Base-by-base conservation (phyloP, 345 rosid genomes). In the Carallia pectinifolia region DNA sequence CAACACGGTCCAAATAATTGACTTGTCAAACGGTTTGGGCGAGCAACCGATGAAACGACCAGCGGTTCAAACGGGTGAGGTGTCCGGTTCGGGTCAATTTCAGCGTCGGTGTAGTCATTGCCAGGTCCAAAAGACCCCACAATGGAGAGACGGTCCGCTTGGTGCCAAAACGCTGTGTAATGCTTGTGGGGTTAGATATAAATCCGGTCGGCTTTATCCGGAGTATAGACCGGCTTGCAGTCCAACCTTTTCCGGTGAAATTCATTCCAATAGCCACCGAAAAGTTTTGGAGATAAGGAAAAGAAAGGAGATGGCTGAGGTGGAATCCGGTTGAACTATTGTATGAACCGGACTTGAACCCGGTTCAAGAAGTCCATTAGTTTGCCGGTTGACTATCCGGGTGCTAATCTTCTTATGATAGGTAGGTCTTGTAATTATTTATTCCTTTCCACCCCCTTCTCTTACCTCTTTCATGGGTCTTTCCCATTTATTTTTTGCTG, bases 161-260 rank as follows among this genome's bases (percentile, higher is more conserved):
- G 90, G 90, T 13, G 68, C 90, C 15, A 86, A 86, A 62, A 86
- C 90, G 3, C 79, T 86, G 1, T 86, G 90, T 44, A 86, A 86
- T 37, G 90, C 90, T 10, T 86, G 90, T 30, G 90, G 90, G 30
- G 90, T 86, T 64, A 81, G 90, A 23, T 86, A 60, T 27, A 86
- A 86, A 67, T 84, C 90, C 48, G 90, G 90, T 37, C 83, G 90
- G 69, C 90, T 86, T 7, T 82, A 80, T 7, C 87, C 90, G 0
- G 90, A 86, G 62, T 86, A 86, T 55, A 74, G 90, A 65, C 90
- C 90, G 65, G 90, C 90, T 23, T 82, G 90, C 65, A 86, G 90
- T 61, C 90, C 90, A 0, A 83, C 86, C 0, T 86, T 86, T 68
- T 80, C 87, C 2, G 62, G 65, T 15, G 81, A 82, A 0, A 3